These are phyloP conservation scores for Rubia yunnanensis DNA, from an alignment of 257 asterid genomes.

Conservation along the genomic window DNA sequence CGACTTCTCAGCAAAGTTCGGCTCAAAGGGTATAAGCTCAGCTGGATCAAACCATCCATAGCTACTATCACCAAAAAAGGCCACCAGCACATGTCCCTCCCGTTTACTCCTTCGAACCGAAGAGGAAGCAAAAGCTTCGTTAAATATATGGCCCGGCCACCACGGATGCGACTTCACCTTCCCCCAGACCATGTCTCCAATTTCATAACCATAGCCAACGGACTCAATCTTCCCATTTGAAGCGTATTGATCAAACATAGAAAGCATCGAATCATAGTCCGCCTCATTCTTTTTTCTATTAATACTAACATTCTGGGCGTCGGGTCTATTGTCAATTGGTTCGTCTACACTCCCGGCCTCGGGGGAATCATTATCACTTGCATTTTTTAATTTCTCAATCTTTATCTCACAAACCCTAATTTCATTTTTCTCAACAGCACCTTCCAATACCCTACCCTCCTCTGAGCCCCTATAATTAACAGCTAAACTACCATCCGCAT, in stretches of 20 bases:
- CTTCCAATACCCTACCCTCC: slow-evolving; percentile 19
- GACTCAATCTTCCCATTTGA: slow-evolving; percentile 33
- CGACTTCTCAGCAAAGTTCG: slow-evolving; percentile 66
- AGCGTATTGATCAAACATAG: slow-evolving; percentile 61
- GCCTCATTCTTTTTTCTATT: slow-evolving; percentile 10
- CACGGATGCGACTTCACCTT: slow-evolving; percentile 97
- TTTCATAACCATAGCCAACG: slow-evolving; percentile 54
- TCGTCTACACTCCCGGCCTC: slow-evolving; percentile 5
- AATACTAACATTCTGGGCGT: slow-evolving; percentile 1
- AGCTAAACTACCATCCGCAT: slow-evolving; percentile 14
- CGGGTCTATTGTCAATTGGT: not conserved
- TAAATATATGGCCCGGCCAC: slow-evolving; percentile 94
- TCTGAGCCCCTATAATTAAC: slow-evolving; percentile 12
- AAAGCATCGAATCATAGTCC: slow-evolving; percentile 40
- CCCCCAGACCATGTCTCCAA: slow-evolving; percentile 99
- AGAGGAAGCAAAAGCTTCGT: slow-evolving; percentile 60
- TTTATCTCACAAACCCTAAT: slow-evolving; percentile 16
- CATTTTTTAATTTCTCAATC: slow-evolving; percentile 3
- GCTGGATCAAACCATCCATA: slow-evolving; percentile 89
- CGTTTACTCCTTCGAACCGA: slow-evolving; percentile 66
- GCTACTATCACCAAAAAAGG: slow-evolving; percentile 88
- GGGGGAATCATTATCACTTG: slow-evolving; percentile 2
- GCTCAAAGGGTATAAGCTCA: slow-evolving; percentile 73
- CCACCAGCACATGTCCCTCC: slow-evolving; percentile 75
- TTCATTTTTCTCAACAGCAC: slow-evolving; percentile 12